Conservation (phyloP, 208 protist species). For the Trypanosoma lewisi region DNA sequence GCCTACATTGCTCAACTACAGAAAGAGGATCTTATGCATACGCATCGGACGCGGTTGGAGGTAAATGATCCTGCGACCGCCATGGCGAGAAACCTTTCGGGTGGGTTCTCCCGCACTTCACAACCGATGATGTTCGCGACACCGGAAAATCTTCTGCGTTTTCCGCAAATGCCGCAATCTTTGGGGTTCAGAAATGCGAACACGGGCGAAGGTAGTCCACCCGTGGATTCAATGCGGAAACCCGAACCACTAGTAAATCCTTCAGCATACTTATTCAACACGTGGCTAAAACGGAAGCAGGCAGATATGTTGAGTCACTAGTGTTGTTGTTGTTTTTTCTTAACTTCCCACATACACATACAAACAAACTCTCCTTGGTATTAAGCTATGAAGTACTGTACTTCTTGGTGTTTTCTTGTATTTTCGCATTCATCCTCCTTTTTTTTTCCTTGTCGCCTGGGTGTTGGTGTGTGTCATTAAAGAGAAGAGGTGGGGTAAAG, state of each 20-base stretch:
- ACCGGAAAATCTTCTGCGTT: conserved; percentile 26
- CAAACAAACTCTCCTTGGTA: too few relatives aligned
- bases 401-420: not conserved
- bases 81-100: not conserved
- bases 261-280: conserved; percentile 41
- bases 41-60: conserved; percentile 19
- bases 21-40: conserved; percentile 24
- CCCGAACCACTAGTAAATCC: conserved; percentile 26
- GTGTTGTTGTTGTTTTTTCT: too few relatives aligned
- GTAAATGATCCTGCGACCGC: conserved; percentile 2
- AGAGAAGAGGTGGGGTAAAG: not conserved
- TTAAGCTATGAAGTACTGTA: too few relatives aligned
- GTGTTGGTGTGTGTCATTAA: not conserved
- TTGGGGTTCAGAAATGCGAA: conserved; percentile 2
- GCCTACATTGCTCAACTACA: conserved; percentile 25
- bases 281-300: conserved; percentile 35
- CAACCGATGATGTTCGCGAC: not conserved
- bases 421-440: conserved; percentile 12
- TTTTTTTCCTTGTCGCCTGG: not conserved
- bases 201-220: conserved; percentile 2
- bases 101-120: not conserved
- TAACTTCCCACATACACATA: too few relatives aligned
- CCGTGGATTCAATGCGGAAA: conserved; percentile 12
- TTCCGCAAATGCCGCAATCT: conserved; percentile 28
- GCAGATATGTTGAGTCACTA: conserved; percentile 6